Conservation (phyloP, 257 asterid species). For the Capsicum pubescens region DNA sequence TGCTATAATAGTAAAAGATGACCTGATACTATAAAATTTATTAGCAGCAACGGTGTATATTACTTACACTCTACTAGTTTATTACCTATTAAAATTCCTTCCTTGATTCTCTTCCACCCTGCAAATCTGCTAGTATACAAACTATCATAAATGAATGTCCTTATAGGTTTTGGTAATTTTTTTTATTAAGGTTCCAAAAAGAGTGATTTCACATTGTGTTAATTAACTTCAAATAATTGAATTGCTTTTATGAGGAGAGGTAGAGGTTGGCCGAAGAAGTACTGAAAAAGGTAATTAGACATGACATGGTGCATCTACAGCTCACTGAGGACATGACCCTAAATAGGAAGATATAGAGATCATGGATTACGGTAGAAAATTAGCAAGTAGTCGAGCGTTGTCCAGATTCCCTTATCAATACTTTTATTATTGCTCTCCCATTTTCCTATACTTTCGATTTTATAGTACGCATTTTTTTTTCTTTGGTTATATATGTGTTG, state of each 20-base stretch:
- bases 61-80: not conserved
- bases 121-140: not conserved
- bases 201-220: not conserved
- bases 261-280: too few relatives aligned
- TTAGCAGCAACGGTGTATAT: not conserved
- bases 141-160: not conserved
- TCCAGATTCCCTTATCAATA: too few relatives aligned
- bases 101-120: not conserved
- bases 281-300: too few relatives aligned
- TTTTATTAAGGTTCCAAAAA: constrained; percentile 1
- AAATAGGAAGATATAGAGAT: too few relatives aligned
- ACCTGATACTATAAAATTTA: not conserved
- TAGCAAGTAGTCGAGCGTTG: too few relatives aligned
- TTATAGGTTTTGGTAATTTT: not conserved
- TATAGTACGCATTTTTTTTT: too few relatives aligned
- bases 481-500: too few relatives aligned
- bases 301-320: too few relatives aligned
- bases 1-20: not conserved
- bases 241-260: not conserved
- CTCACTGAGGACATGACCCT: too few relatives aligned
- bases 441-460: too few relatives aligned
- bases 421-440: too few relatives aligned
- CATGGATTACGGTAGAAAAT: too few relatives aligned
- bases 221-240: not conserved
- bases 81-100: not conserved